Evolutionary conservation across 148 eudicot species (phyloP).

Genomic region (Cornus kousa): DNA sequence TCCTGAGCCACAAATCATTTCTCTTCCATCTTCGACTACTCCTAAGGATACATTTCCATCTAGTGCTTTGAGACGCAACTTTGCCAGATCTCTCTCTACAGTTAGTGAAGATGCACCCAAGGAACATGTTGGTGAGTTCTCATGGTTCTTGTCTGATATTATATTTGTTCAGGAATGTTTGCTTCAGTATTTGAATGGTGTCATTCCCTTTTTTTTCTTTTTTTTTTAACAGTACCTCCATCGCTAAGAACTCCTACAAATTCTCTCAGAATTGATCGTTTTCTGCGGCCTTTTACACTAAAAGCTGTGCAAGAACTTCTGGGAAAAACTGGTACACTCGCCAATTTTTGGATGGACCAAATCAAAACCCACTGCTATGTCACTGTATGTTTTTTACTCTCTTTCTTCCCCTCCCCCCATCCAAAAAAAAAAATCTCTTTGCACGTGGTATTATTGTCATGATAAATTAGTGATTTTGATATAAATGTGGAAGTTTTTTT

Average conservation of each 20-base stretch:
- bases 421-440: neutral
- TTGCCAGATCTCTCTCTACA: conserved; percentile 50
- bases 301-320: conserved; percentile 97
- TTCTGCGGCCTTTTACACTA: conserved; percentile 90
- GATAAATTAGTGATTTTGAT: neutral
- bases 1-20: conserved; percentile 40
- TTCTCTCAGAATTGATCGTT: conserved; percentile 82
- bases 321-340: conserved; percentile 69
- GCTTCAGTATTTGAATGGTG: neutral
- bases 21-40: conserved; percentile 26
- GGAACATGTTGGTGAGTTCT: conserved; percentile 77
- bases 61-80: conserved; percentile 37
- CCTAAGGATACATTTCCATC: conserved; percentile 33
- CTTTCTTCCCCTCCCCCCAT: neutral
- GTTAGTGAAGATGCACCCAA: conserved; percentile 46
- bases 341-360: conserved; percentile 96
- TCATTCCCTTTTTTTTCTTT: conserved; percentile 7
- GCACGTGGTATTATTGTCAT: neutral
- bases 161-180: neutral
- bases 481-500: neutral
- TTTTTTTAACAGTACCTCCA: conserved; percentile 62
- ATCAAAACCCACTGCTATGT: conserved; percentile 96
- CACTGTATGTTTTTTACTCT: conserved; percentile 44
- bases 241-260: conserved; percentile 62
- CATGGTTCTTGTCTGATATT: neutral